These are phyloP conservation scores for sorghum (Sorghum bicolor) DNA, from an alignment of 176 grass and related monocot genomes.

Conservation along the genomic window Sorghum_bicolor_NCBIv3 NC_012870.2:7822001-7822500, in stretches of 20 bases:
- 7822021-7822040: constrained; percentile 50
- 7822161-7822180: too few relatives aligned
- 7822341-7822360: constrained; percentile 99
- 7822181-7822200: too few relatives aligned
- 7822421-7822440: constrained; percentile 79
- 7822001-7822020: constrained; percentile 15
- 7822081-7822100: neutral
- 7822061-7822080: too few relatives aligned
- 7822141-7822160: neutral
- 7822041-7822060: too few relatives aligned
- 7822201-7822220: neutral
- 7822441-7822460: constrained; percentile 82
- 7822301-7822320: constrained; percentile 91
- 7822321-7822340: constrained; percentile 95
- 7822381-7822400: constrained; percentile 78
- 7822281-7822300: constrained; percentile 75
- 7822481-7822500: constrained; percentile 73
- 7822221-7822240: neutral
- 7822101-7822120: too few relatives aligned
- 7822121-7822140: too few relatives aligned
- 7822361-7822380: constrained; percentile 96
- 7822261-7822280: constrained; percentile 99
- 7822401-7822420: constrained; percentile 93
- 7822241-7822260: constrained; percentile 57
- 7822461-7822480: constrained; percentile 72